Base-by-base conservation (phyloP, 306 rosid genomes). In the Lathyrus sativus region DNA sequence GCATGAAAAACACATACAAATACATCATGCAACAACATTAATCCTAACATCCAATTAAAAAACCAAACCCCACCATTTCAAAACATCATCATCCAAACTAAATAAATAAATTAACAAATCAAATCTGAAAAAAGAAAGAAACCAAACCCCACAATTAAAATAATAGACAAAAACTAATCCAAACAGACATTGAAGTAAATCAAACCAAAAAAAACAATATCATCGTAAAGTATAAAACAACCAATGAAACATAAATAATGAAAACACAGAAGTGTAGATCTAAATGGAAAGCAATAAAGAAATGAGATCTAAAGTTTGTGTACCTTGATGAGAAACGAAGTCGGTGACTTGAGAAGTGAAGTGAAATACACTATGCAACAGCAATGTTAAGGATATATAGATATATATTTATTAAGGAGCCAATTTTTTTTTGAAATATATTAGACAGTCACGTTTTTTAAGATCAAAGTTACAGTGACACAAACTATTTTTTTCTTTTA, bases 311-410 rank as follows among this genome's bases (percentile, higher is more conserved):
- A 37, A 62, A 58, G 43, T 45, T 45, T 31, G 2, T 13, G 38
- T 73, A 73, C 79, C 82, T 68, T 67, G 60, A 0, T 66, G 78
- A 72, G 70, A 13, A 26, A 65, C 33, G 18, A 73, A 43, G 78
- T 67, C 74, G 82, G 74, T 73, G 78, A 59, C 6, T 57, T 13
- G 57, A 50, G 62, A 64, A 66, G 71, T 17, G 22, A 62, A 12
- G n/a, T 43, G 42, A 51, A 24, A 2, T 24, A 49, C 62, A 10
- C 33, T 49, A 6, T 53, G 71, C 0, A 66, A 50, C 62, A 44
- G 71, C 41, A 14, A 61, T 3, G 31, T 39, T 48, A n/a, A 2
- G 73, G 62, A 2, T 6, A 7, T 3, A 37, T 65, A 71, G 57
- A 4, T 6, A 11, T 3, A 43, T 68, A 61, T 72, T n/a, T 51